phyloP scores from a whole-genome alignment of 768 basidiomycete genomes.

The Hygrocybe coccinea region DNA sequence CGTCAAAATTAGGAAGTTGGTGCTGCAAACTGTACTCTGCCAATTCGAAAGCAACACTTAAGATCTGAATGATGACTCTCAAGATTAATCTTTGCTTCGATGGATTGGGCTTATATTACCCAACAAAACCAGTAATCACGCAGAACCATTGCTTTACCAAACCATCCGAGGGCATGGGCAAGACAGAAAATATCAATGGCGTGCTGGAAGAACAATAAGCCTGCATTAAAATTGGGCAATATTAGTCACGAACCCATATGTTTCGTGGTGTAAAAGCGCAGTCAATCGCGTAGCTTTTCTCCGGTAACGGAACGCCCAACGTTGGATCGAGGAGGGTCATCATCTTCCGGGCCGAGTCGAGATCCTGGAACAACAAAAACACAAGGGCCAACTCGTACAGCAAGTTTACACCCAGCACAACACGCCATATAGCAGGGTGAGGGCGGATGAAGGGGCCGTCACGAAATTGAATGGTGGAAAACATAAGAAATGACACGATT shows the following conservation, averaged over 20 bases:
- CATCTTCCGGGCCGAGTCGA: slow-evolving; percentile 69
- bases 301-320: slow-evolving; percentile 68
- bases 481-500: slow-evolving; percentile 66
- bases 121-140: slow-evolving; percentile 94
- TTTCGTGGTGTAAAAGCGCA: slow-evolving; percentile 59
- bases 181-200: slow-evolving; percentile 84
- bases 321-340: slow-evolving; percentile 73
- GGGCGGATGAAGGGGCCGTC: slow-evolving; percentile 87
- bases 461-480: slow-evolving; percentile 84
- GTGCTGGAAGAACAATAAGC: slow-evolving; percentile 39
- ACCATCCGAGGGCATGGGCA: slow-evolving; percentile 84
- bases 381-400: slow-evolving; percentile 80
- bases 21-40: slow-evolving; percentile 87
- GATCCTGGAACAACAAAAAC: slow-evolving; percentile 82
- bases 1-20: slow-evolving; percentile 82
- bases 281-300: slow-evolving; percentile 83
- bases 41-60: slow-evolving; percentile 83
- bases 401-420: slow-evolving; percentile 72
- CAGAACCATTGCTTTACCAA: slow-evolving; percentile 84
- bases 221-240: neutral
- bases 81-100: slow-evolving; percentile 4
- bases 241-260: slow-evolving; percentile 54
- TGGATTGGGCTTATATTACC: slow-evolving; percentile 41
- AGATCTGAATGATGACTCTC: slow-evolving; percentile 47
- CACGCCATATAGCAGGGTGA: slow-evolving; percentile 83